Conservation (phyloP, 495 filamentous ascomycete genomes). For the Aspergillus wentii region DNA sequence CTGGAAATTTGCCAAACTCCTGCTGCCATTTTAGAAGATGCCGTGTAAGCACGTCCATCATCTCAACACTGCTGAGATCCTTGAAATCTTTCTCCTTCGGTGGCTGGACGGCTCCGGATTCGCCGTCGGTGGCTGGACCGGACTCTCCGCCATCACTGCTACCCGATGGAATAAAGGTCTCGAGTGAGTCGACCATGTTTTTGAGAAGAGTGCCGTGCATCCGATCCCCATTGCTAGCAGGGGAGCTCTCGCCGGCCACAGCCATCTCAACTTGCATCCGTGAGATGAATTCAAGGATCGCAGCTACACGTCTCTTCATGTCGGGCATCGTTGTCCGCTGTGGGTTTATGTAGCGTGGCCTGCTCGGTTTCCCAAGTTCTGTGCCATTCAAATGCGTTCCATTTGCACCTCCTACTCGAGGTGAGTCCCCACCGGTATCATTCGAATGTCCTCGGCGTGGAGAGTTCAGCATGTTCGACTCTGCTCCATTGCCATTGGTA, state of each 20-base stretch:
- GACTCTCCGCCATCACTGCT: constrained; percentile 26
- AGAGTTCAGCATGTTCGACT: constrained; percentile 38
- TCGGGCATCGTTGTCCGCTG: constrained; percentile 76
- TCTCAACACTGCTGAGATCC: constrained; percentile 64
- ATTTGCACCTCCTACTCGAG: constrained; percentile 28
- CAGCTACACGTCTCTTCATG: constrained; percentile 80
- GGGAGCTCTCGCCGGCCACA: constrained; percentile 36
- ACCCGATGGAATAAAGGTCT: constrained; percentile 19
- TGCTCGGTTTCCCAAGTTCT: constrained; percentile 51
- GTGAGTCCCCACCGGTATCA: constrained; percentile 47
- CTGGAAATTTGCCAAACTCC: constrained; percentile 50
- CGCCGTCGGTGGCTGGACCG: constrained; percentile 24
- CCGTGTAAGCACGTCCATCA: constrained; percentile 77
- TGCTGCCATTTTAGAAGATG: constrained; percentile 77
- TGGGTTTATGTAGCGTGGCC: constrained; percentile 50
- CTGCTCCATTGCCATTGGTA: constrained; percentile 49
- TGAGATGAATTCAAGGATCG: constrained; percentile 85
- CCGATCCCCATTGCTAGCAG: constrained; percentile 30
- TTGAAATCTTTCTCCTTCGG: constrained; percentile 53
- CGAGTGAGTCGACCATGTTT: constrained; percentile 33
- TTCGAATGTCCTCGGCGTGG: constrained; percentile 64
- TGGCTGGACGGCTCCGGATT: constrained; percentile 14
- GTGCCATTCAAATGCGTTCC: constrained; percentile 36
- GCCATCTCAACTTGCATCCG: constrained; percentile 89
- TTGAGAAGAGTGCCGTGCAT: constrained; percentile 31